A percentile compares a stretch with the other conserved stretches of the same genome.
Evolutionary conservation across 106 monocot species (phyloP).

Genomic region (Iris macrosiphon): DNA sequence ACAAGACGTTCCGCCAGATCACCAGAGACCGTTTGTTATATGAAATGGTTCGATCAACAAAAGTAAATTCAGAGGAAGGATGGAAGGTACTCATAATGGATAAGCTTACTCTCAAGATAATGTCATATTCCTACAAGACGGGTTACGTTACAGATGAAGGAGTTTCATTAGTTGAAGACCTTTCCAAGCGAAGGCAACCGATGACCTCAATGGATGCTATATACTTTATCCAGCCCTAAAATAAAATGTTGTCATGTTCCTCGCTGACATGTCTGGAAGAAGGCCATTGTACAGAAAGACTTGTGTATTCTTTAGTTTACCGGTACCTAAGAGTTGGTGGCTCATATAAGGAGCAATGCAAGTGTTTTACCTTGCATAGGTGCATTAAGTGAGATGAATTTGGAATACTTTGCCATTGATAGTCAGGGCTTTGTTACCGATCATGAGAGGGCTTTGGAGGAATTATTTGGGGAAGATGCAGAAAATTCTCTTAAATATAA

Average conservation of each 20-base stretch:
- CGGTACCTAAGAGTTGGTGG: constrained; percentile 73
- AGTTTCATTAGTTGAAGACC: constrained; percentile 93
- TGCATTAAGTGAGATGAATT: constrained; percentile 98
- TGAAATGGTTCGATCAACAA: constrained; percentile 70
- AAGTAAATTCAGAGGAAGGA: constrained; percentile 46
- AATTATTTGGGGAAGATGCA: constrained; percentile 91
- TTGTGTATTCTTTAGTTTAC: constrained; percentile 94
- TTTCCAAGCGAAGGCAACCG: constrained; percentile 90
- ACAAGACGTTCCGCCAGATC: constrained; percentile 50
- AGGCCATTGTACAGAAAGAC: constrained; percentile 94
- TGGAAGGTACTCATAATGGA: constrained; percentile 99
- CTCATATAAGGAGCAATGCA: constrained; percentile 62
- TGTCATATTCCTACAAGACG: constrained; percentile 97
- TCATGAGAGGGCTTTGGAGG: constrained; percentile 92
- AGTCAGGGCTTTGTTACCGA: constrained; percentile 94
- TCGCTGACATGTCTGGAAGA: constrained; percentile 96
- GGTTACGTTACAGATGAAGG: constrained; percentile 92
- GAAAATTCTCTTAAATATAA: constrained; percentile 75
- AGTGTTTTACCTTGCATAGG: constrained; percentile 82
- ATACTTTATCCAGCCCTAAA: constrained; percentile 93
- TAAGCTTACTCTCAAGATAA: constrained; percentile 83
- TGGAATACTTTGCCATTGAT: constrained; percentile 98
- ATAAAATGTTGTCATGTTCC: constrained; percentile 78
- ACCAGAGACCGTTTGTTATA: constrained; percentile 55
- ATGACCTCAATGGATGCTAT: constrained; percentile 94